Base-by-base conservation (phyloP, 192 early-diverging fungal species). In the Coemansia sp. region DNA sequence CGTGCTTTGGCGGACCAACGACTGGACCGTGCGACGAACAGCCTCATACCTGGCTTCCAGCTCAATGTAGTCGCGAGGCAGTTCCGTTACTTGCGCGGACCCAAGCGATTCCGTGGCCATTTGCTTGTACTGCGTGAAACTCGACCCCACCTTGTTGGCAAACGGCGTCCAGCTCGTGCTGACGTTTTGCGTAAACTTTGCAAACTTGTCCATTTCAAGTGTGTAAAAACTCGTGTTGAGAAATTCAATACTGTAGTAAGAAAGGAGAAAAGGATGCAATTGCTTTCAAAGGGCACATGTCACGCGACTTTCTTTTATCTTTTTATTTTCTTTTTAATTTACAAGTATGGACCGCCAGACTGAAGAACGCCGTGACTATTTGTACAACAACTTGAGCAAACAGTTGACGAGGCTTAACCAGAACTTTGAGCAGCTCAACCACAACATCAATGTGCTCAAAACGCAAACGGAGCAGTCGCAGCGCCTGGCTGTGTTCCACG, bases 41-140 rank as follows among this genome's bases (percentile, higher is more conserved):
- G 74, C 57, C n/a, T 72, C 67, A 41, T 62, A 74, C 27, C 65
- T 61, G 84, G 85, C 86, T 68, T 98, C 97, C 49, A 99, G 83
- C 56, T 90, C 87, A 58, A 92, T 83, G 77, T 98, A 99, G 66
- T 99, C 96, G 58, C 84, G 84, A 37, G 97, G 97, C 26, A 99
- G 88, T 59, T 93, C 92, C 29, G 97, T 99, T 27, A 94, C 84
- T 83, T 83, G 59, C 77, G 32, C 32, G 1, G 32, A 89, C 35
- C 90, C 92, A 56, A 96, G 82, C 71, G 88, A 88, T 70, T 99
- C 97, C 62, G 88, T 87, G 22, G 95, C 95, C 83, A 89, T 90
- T 65, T 85, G 80, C 64, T 78, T 77, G 70, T 75, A 76, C 59
- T 81, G 82, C 57, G 82, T 84, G 54, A 84, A 74, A 54, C 78